Conservation (phyloP, 2,329 filamentous ascomycete genomes). For the Gnomoniopsis sp. region DNA sequence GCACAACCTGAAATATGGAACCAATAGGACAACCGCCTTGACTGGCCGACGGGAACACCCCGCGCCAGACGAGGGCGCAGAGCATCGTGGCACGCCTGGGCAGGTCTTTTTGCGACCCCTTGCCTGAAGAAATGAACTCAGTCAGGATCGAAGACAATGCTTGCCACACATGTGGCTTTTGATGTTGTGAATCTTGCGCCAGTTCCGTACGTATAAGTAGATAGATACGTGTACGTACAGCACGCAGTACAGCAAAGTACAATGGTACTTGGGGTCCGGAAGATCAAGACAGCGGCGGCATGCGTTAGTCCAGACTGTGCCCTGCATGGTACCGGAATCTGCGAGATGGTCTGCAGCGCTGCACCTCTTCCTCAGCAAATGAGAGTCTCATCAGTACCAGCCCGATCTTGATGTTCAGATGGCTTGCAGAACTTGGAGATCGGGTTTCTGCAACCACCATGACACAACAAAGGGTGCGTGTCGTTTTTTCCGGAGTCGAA, state of each 20-base stretch:
- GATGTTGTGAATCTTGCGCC: not conserved
- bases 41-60: not conserved
- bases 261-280: not conserved
- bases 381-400: too few species aligned
- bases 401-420: not conserved
- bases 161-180: conserved; percentile 1
- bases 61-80: not conserved
- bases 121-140: conserved; percentile 6
- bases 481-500: not conserved
- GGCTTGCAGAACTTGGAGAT: conserved; percentile 8
- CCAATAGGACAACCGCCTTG: not conserved
- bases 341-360: not conserved
- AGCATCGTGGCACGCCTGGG: not conserved
- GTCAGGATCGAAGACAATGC: conserved; percentile 15
- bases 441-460: not conserved
- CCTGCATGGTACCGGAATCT: not conserved
- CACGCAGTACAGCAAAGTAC: too few species aligned
- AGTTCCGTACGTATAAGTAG: too few species aligned
- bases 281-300: not conserved
- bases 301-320: not conserved
- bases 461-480: not conserved
- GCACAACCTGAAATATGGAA: not conserved
- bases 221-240: not conserved
- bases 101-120: conserved; percentile 1
- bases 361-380: not conserved